Evolutionary conservation across 257 asterid species (phyloP).

Genomic region (Rhazya stricta): DNA sequence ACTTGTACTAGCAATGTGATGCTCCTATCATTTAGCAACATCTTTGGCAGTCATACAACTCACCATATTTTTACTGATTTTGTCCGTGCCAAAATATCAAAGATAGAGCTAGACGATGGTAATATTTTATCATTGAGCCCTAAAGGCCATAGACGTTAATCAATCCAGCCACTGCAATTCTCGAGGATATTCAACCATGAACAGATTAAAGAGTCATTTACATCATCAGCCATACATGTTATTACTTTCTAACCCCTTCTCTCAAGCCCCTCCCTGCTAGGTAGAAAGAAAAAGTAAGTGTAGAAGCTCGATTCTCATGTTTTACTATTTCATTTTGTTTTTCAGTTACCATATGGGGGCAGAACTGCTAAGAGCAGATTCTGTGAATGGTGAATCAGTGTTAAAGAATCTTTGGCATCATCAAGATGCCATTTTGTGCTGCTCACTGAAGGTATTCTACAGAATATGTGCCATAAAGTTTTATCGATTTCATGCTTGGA

Average conservation of each 20-base stretch:
- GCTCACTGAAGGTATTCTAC: slow-evolving; percentile 76
- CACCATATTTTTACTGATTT: neutral
- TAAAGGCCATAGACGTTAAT: no score
- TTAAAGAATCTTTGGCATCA: slow-evolving; percentile 91
- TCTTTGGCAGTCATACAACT: neutral
- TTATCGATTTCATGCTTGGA: neutral
- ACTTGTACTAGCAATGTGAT: neutral
- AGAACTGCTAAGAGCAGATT: slow-evolving; percentile 55
- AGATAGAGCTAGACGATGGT: neutral
- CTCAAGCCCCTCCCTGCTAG: neutral
- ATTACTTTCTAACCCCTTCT: neutral
- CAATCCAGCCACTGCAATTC: neutral
- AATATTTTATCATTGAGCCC: neutral
- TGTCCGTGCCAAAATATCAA: neutral
- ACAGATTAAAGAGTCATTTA: neutral
- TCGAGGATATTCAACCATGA: neutral
- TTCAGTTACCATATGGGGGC: slow-evolving; percentile 70
- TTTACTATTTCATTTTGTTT: slow-evolving; percentile 2
- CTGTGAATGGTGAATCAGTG: slow-evolving; percentile 50
- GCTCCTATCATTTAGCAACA: neutral
- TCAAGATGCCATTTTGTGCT: slow-evolving; percentile 89
- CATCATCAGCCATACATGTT: neutral
- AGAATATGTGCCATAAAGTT: neutral
- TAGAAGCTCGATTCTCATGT: neutral
- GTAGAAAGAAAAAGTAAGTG: neutral